phyloP scores from a whole-genome alignment of 306 rosid genomes.

The Coriaria nepalensis region DNA sequence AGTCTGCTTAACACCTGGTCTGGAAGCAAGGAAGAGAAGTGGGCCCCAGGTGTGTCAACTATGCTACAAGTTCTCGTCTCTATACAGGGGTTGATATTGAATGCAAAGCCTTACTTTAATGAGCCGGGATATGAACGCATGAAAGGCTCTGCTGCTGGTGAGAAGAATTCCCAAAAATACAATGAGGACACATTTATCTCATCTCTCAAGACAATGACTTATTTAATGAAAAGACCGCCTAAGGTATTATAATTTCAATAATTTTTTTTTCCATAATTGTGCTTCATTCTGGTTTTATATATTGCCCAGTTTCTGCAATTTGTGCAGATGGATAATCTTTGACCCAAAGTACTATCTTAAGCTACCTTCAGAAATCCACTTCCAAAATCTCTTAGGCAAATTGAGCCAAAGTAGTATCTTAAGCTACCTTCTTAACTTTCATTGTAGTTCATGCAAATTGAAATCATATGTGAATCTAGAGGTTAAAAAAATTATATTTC shows the following conservation, averaged over 20 bases:
- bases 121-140: slow-evolving; percentile 59
- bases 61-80: slow-evolving; percentile 82
- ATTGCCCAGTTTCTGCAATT: slow-evolving; percentile 4
- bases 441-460: no score
- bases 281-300: no score
- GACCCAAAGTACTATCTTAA: no score
- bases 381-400: no score
- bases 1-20: slow-evolving; percentile 92
- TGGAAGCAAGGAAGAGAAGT: slow-evolving; percentile 57
- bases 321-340: no score
- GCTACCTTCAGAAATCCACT: no score
- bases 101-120: slow-evolving; percentile 65
- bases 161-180: slow-evolving; percentile 36
- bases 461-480: no score
- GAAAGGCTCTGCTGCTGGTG: slow-evolving; percentile 48
- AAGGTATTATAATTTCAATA: slow-evolving; percentile 31
- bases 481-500: no score
- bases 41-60: slow-evolving; percentile 74
- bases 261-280: no score
- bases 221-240: slow-evolving; percentile 58
- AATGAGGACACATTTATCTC: slow-evolving; percentile 52
- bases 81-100: slow-evolving; percentile 78
- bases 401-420: no score
- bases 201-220: slow-evolving; percentile 64
- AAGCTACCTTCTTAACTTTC: no score